These are phyloP conservation scores for Paratinospora sagittata DNA, from an alignment of 164 flowering plant species.

Conservation along the genomic window DNA sequence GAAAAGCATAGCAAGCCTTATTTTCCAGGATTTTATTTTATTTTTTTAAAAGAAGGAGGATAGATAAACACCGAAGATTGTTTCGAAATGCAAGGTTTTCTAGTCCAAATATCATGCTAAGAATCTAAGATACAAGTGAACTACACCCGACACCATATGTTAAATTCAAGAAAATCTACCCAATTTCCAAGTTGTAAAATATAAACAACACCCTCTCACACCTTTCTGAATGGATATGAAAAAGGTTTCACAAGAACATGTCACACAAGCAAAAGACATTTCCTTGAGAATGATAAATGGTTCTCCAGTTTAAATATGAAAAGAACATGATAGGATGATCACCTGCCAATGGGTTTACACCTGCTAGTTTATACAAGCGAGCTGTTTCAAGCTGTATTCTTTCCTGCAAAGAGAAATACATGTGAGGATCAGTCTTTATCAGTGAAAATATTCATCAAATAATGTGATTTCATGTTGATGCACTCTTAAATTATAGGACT, in stretches of 20 bases:
- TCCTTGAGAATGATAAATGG: neutral
- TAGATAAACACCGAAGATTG: neutral
- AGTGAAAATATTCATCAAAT: too few relatives aligned
- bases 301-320: neutral
- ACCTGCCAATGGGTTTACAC: conserved; percentile 98
- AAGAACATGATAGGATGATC: conserved; percentile 1
- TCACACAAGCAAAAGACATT: neutral
- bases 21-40: neutral
- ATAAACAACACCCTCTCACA: too few relatives aligned
- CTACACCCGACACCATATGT: neutral
- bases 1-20: neutral
- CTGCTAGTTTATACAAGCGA: conserved; percentile 85
- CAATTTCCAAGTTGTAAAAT: neutral
- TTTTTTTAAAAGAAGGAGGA: neutral
- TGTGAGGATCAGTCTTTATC: neutral
- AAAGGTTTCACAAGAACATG: neutral
- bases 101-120: too few relatives aligned
- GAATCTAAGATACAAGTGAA: neutral
- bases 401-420: conserved; percentile 52
- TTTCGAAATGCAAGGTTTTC: too few relatives aligned
- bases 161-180: neutral
- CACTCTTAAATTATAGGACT: neutral
- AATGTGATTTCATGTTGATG: too few relatives aligned
- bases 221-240: neutral
- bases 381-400: conserved; percentile 90